phyloP scores from a whole-genome alignment of 2,329 filamentous ascomycete species.

The Penicillium sp. region DNA sequence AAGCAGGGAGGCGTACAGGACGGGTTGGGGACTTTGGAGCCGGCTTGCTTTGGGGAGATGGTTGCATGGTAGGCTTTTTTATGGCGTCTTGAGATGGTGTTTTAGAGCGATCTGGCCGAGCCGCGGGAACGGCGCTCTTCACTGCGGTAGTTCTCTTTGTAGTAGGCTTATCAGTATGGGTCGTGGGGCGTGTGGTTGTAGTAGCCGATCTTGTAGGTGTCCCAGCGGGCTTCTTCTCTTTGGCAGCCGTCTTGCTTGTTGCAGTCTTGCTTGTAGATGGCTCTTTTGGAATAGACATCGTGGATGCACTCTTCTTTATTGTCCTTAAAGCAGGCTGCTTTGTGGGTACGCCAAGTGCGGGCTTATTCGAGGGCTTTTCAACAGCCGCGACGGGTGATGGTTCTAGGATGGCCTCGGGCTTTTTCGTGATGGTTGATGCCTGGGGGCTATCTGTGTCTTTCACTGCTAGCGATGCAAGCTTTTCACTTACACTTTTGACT shows the following conservation, averaged over 20 bases:
- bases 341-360: constrained; percentile 14
- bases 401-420: not conserved
- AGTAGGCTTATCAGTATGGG: constrained; percentile 26
- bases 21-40: constrained; percentile 35
- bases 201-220: constrained; percentile 21
- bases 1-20: constrained; percentile 37
- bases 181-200: constrained; percentile 16
- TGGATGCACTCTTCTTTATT: constrained; percentile 30
- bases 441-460: constrained; percentile 4
- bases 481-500: constrained; percentile 15
- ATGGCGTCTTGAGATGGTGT: constrained; percentile 26
- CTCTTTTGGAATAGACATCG: constrained; percentile 25
- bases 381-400: not conserved
- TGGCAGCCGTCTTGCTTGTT: constrained; percentile 19
- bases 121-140: constrained; percentile 12
- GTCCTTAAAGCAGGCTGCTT: constrained; percentile 22
- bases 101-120: constrained; percentile 23
- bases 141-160: constrained; percentile 22
- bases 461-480: constrained; percentile 6
- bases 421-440: not conserved
- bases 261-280: constrained; percentile 19
- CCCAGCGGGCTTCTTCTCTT: constrained; percentile 20
- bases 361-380: constrained; percentile 7
- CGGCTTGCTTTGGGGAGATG: constrained; percentile 26
- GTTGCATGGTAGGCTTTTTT: constrained; percentile 22